Percentiles rank a stretch among this genome's conserved stretches.
These are phyloP conservation scores for Brasenia schreberi DNA, from an alignment of 164 flowering plant genomes.

Conservation along the genomic window DNA sequence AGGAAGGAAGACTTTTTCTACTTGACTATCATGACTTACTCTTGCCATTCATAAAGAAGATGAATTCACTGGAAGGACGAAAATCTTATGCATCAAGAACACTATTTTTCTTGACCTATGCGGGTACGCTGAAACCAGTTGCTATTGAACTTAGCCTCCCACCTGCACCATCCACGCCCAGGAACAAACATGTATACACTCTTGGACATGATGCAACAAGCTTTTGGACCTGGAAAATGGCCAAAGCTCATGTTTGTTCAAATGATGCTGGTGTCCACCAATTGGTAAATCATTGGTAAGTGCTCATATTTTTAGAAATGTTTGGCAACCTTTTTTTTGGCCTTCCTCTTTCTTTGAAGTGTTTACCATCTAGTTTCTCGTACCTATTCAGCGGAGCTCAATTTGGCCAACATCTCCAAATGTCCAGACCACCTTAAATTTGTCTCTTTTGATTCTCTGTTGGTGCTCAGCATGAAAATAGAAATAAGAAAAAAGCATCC, in stretches of 20 bases:
- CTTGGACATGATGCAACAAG: slow-evolving; percentile 39
- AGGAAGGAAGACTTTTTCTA: slow-evolving; percentile 50
- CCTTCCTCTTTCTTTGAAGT: background rate
- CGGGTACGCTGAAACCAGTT: slow-evolving; percentile 43
- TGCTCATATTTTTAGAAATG: background rate
- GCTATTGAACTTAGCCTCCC: slow-evolving; percentile 75
- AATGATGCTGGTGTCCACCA: slow-evolving; percentile 67
- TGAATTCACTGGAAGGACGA: slow-evolving; percentile 56
- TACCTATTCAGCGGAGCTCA: background rate
- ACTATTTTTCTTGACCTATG: slow-evolving; percentile 37
- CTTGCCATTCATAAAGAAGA: slow-evolving; percentile 65
- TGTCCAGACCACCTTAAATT: no score
- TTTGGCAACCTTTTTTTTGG: background rate
- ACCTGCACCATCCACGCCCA: slow-evolving; percentile 22
- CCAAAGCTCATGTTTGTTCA: slow-evolving; percentile 56
- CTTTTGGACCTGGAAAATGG: slow-evolving; percentile 57
- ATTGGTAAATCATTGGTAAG: slow-evolving; percentile 67
- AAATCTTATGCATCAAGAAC: slow-evolving; percentile 86
- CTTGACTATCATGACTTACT: slow-evolving; percentile 79
- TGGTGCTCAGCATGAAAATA: background rate
- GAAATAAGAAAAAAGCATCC: background rate
- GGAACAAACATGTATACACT: slow-evolving; percentile 40
- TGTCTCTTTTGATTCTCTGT: no score
- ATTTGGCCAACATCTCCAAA: no score
- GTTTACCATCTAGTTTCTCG: no score